Conservation (phyloP, 306 rosid species). For the Inga laurina region DNA sequence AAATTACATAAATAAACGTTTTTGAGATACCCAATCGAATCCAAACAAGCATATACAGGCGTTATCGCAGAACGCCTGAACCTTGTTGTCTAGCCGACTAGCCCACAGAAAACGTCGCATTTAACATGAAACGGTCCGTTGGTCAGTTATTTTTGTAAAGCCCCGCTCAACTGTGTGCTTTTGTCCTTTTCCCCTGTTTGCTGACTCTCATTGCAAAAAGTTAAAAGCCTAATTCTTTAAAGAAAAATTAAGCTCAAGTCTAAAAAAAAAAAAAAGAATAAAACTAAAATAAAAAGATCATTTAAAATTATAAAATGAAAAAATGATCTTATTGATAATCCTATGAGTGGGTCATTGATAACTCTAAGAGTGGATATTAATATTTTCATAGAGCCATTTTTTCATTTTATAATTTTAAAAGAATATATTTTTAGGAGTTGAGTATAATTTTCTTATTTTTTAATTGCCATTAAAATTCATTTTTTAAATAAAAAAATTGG, state of each 20-base stretch:
- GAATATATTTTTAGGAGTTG: no score
- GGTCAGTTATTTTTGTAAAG: conserved; percentile 34
- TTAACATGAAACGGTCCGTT: conserved; percentile 18
- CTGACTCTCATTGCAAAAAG: background rate
- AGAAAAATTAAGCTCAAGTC: no score
- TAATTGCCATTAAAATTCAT: background rate
- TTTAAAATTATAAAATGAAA: no score
- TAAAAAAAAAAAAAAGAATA: no score
- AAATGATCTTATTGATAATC: no score
- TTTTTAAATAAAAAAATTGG: background rate
- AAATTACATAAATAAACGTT: no score
- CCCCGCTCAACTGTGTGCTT: conserved; percentile 18
- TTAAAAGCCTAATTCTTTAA: background rate
- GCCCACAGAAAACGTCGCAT: conserved; percentile 30
- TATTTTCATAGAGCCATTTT: no score
- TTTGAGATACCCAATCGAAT: no score
- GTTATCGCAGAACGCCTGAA: background rate
- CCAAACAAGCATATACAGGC: background rate
- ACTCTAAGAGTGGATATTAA: no score
- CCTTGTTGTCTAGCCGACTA: conserved; percentile 17
- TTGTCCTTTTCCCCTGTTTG: conserved; percentile 26
- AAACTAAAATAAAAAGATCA: no score
- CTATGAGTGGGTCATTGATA: no score
- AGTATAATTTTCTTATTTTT: background rate
- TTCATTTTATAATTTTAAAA: no score